Base-by-base conservation (phyloP, 2,329 filamentous ascomycete genomes). In the Thyridium curvatum region DNA sequence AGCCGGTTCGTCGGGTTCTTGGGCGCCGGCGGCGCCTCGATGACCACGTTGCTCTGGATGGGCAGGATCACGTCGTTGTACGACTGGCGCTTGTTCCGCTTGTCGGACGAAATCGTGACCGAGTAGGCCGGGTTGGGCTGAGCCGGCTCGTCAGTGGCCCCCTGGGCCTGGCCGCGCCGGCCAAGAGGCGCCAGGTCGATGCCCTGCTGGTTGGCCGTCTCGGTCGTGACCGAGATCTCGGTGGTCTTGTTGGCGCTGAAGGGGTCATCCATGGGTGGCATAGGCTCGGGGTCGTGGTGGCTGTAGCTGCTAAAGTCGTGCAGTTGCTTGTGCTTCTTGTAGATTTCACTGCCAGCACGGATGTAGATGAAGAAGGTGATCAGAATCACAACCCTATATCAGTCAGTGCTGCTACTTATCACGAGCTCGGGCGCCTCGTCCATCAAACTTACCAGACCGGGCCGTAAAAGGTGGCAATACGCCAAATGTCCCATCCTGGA, bases 391-490 rank as follows among this genome's bases (percentile, higher is more conserved):
- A 83, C 59, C 78, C 78, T 82, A 34, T 8, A 18, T 13, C 28
- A 46, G 39, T 51, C 34, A 52, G 48, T 45, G 36, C 46, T 32
- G 18, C 3, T 18, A 13, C n/a, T 15, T 7, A 2, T 18, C 5
- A n/a, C 18, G 10, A 26, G 10, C 18, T 16, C 10, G 7, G 15
- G 15, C n/a, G 40, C 14, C 4, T 16, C 4, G n/a, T 35, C 4
- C 2, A 14, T 7, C n/a, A 12, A 13, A 48, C 68, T 55, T 56
- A 83, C 82, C 82, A 86, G 41, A 84, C 71, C 6, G 82, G 82
- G 0, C 68, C 81, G 51, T 93, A 94, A 55, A 90, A 91, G 18
- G 79, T 74, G 3, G 77, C 75, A 41, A 93, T 79, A 30, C 86
- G 81, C 58, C 86, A 77, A 41, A 81, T 72, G 40, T 86, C 82